Conservation (phyloP, 331 rosid species). For the Malus hybrid region DNA sequence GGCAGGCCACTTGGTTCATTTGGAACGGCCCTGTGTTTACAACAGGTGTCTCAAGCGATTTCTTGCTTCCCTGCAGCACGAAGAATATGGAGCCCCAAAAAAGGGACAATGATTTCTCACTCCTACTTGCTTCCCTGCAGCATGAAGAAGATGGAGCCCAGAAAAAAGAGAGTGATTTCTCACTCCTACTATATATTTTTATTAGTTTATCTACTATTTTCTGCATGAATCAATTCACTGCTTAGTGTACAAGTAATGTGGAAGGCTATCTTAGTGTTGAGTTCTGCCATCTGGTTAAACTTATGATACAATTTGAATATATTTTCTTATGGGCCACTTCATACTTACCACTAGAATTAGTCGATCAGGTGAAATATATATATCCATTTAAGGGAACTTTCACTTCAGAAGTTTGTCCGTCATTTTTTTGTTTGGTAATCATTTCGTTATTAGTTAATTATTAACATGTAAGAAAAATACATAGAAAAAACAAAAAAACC, state of each 20-base stretch:
- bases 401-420: neutral
- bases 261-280: neutral
- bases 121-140: neutral
- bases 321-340: too few species aligned
- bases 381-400: neutral
- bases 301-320: neutral
- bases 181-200: neutral
- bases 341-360: too few species aligned
- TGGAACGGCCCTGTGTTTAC: conserved; percentile 73
- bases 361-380: neutral
- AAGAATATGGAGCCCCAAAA: conserved; percentile 1
- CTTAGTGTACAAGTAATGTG: neutral
- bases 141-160: too few species aligned
- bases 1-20: conserved; percentile 74
- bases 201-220: neutral
- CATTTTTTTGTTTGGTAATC: neutral
- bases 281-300: neutral
- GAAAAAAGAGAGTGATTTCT: too few species aligned
- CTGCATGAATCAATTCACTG: neutral
- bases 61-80: conserved; percentile 32
- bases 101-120: neutral
- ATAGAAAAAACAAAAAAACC: too few species aligned
- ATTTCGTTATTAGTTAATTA: neutral
- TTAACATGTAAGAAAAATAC: neutral
- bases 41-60: conserved; percentile 47